These are phyloP conservation scores for Calonectria pteridis DNA, from an alignment of 2,329 filamentous ascomycete species.

Conservation along the genomic window DNA sequence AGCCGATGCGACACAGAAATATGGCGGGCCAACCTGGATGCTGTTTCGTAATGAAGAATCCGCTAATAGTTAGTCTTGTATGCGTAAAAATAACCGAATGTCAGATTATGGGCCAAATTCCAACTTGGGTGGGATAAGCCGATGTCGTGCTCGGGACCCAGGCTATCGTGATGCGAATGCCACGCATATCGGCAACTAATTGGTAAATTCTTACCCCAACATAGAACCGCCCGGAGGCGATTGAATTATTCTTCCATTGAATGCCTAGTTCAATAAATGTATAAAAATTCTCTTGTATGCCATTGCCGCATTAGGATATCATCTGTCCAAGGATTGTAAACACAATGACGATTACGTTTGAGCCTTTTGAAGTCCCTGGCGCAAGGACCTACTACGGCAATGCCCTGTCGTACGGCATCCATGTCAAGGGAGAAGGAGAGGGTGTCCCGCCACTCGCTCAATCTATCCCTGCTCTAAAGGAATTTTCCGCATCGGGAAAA, in stretches of 20 bases:
- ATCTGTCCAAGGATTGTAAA: neutral
- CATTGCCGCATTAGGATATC: neutral
- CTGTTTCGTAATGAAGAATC: neutral
- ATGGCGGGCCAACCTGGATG: neutral
- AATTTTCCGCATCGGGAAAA: slow-evolving; percentile 17
- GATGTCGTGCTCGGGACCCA: neutral
- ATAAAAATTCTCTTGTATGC: neutral
- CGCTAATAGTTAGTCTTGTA: neutral
- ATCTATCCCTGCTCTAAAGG: neutral
- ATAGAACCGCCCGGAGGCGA: neutral
- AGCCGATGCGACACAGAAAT: neutral
- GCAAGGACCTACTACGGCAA: slow-evolving; percentile 27
- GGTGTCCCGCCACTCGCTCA: slow-evolving; percentile 3
- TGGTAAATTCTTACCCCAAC: neutral
- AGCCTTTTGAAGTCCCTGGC: slow-evolving; percentile 22
- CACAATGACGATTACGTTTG: slow-evolving; percentile 3
- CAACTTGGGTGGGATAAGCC: neutral
- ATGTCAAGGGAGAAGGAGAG: neutral
- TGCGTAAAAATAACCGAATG: neutral
- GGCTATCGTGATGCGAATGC: neutral
- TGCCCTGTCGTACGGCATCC: slow-evolving; percentile 19
- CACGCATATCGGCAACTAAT: neutral
- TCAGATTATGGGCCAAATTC: neutral
- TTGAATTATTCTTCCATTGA: neutral
- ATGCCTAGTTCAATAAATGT: neutral